Conservation (phyloP, 2,329 filamentous ascomycete species). For the Ophiocordyceps robertsii region DNA sequence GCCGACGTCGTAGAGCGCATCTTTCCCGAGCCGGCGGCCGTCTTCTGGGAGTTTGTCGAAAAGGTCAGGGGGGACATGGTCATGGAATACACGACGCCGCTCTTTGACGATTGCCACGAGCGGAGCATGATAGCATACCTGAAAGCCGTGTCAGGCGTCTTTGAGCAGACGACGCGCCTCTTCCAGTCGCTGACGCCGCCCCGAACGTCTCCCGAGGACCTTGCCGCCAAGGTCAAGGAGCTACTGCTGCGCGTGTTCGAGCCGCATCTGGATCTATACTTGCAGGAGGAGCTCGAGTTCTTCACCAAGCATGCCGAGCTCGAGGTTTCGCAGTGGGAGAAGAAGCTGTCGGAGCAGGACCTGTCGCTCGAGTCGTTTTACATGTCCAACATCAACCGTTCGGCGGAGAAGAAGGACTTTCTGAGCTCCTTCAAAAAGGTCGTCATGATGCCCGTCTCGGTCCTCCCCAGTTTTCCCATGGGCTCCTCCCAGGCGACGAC, state of each 20-base stretch:
- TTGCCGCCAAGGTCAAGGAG: slow-evolving; percentile 50
- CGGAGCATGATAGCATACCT: slow-evolving; percentile 65
- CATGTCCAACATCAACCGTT: slow-evolving; percentile 89
- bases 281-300: slow-evolving; percentile 79
- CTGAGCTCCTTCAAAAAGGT: slow-evolving; percentile 95
- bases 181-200: slow-evolving; percentile 57
- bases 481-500: slow-evolving; percentile 27
- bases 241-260: slow-evolving; percentile 68
- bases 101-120: slow-evolving; percentile 80
- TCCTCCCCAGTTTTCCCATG: slow-evolving; percentile 56
- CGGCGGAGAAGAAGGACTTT: slow-evolving; percentile 94
- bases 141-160: slow-evolving; percentile 74
- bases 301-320: slow-evolving; percentile 66
- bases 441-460: slow-evolving; percentile 96
- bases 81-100: slow-evolving; percentile 68
- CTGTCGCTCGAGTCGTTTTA: slow-evolving; percentile 84
- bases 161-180: slow-evolving; percentile 74
- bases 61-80: slow-evolving; percentile 76
- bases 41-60: slow-evolving; percentile 68
- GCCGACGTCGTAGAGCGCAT: slow-evolving; percentile 66
- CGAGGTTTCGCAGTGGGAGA: slow-evolving; percentile 78
- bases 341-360: slow-evolving; percentile 81
- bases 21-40: slow-evolving; percentile 57
- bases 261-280: slow-evolving; percentile 83
- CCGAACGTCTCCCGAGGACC: slow-evolving; percentile 44